These are phyloP conservation scores for Penicillium hordei DNA, from an alignment of 2,329 filamentous ascomycete genomes.

Conservation along the genomic window DNA sequence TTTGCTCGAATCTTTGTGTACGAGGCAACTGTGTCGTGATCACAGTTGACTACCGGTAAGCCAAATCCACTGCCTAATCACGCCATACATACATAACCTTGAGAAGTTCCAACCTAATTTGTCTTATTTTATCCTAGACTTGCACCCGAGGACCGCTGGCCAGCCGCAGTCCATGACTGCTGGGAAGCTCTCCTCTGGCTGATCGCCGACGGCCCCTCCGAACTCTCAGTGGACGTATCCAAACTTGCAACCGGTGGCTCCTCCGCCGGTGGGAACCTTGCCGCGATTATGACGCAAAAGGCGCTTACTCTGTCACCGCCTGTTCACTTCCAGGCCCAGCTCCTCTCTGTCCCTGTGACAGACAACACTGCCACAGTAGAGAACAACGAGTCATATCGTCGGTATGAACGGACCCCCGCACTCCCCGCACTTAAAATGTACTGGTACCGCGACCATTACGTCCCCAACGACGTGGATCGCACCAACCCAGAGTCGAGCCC, in stretches of 20 bases:
- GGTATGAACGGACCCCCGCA: constrained; percentile 54
- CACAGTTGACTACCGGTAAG: constrained; percentile 56
- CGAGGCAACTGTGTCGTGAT: constrained; percentile 54
- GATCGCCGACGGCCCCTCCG: constrained; percentile 38
- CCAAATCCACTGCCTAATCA: neutral
- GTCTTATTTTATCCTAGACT: constrained; percentile 39
- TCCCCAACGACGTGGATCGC: constrained; percentile 51
- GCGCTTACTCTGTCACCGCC: constrained; percentile 41
- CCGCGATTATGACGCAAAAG: constrained; percentile 55
- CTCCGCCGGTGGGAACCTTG: constrained; percentile 56
- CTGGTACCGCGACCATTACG: constrained; percentile 61
- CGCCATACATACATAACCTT: neutral
- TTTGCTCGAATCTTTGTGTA: constrained; percentile 56
- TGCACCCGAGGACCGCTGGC: constrained; percentile 58
- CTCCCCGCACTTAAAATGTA: constrained; percentile 59
- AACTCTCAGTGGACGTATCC: constrained; percentile 44
- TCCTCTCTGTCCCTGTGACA: constrained; percentile 59
- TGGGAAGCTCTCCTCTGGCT: constrained; percentile 57
- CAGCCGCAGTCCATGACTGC: constrained; percentile 57
- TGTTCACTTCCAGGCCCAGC: constrained; percentile 48
- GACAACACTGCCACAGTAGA: constrained; percentile 55
- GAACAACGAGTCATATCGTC: constrained; percentile 51
- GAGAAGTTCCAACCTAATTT: neutral
- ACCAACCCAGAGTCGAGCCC: constrained; percentile 55
- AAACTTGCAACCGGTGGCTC: constrained; percentile 52